phyloP scores from a whole-genome alignment of 2,329 filamentous ascomycete genomes.

The Fusarium torulosum region DNA sequence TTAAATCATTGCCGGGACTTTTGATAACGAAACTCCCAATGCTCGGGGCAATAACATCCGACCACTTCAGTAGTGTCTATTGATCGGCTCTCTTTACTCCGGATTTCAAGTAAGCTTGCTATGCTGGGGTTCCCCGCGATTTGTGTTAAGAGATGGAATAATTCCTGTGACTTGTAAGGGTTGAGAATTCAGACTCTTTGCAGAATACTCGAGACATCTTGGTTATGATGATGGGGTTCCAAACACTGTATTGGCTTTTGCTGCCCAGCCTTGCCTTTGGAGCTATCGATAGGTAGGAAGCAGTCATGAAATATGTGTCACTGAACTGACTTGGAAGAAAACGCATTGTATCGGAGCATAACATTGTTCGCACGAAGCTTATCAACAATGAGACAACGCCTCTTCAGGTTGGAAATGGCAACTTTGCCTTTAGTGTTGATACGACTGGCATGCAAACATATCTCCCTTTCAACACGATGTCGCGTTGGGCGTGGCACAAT shows the following conservation, averaged over 20 bases:
- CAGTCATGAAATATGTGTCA: neutral
- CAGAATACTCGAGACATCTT: too few relatives aligned
- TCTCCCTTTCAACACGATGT: constrained; percentile 61
- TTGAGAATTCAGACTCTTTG: too few relatives aligned
- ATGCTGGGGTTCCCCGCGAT: too few relatives aligned
- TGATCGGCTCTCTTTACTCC: too few relatives aligned
- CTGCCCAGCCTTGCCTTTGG: constrained; percentile 7
- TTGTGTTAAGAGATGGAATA: too few relatives aligned
- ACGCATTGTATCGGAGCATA: constrained; percentile 39
- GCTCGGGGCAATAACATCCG: too few relatives aligned
- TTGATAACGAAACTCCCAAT: too few relatives aligned
- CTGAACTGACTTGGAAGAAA: constrained; percentile 26
- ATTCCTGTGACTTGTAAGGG: too few relatives aligned
- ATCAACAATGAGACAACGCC: constrained; percentile 59
- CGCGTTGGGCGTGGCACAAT: constrained; percentile 64
- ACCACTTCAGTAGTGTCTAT: too few relatives aligned
- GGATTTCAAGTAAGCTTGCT: too few relatives aligned
- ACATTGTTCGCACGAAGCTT: constrained; percentile 40
- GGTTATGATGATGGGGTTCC: too few relatives aligned
- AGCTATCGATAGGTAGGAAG: constrained; percentile 12
- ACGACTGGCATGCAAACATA: constrained; percentile 61
- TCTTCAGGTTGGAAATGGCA: constrained; percentile 63
- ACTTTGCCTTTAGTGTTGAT: constrained; percentile 63
- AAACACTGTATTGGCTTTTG: neutral
- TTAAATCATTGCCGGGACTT: too few relatives aligned